Evolutionary conservation across 2,329 filamentous ascomycete genomes (phyloP).

Genomic region (Aspergillus udagawae): DNA sequence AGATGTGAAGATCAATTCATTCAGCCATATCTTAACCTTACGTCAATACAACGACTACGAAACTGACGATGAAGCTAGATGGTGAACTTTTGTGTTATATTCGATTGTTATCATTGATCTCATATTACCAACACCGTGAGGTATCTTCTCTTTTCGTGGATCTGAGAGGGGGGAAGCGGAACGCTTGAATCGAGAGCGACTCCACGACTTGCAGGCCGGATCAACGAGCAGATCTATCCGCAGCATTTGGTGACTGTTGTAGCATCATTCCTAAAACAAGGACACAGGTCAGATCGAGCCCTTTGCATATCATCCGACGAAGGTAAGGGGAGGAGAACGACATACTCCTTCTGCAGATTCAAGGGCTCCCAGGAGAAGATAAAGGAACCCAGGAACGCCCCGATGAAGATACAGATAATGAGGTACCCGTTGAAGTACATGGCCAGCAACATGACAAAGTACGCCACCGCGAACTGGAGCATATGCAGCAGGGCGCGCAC

Average conservation of each 20-base stretch:
- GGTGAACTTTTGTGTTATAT: neutral
- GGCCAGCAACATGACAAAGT: slow-evolving; percentile 69
- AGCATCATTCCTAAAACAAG: slow-evolving; percentile 19
- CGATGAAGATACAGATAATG: slow-evolving; percentile 76
- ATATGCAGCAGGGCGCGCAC: slow-evolving; percentile 65
- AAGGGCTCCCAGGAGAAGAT: slow-evolving; percentile 65
- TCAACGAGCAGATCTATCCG: slow-evolving; percentile 10
- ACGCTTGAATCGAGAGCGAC: neutral
- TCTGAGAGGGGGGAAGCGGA: neutral
- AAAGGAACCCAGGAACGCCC: slow-evolving; percentile 68
- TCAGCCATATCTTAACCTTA: neutral
- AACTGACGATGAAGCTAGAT: neutral
- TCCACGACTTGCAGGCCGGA: neutral
- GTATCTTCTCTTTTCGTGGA: no score
- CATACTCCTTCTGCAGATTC: slow-evolving; percentile 17
- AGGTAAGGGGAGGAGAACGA: neutral
- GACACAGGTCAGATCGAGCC: neutral
- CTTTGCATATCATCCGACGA: slow-evolving; percentile 4
- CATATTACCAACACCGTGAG: neutral
- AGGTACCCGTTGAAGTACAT: slow-evolving; percentile 70
- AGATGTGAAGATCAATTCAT: no score
- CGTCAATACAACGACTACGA: neutral
- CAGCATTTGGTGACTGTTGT: slow-evolving; percentile 22
- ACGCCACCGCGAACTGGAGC: slow-evolving; percentile 69
- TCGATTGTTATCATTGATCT: neutral